Conservation (phyloP, 768 basidiomycete species). For the Calocybe indica region DNA sequence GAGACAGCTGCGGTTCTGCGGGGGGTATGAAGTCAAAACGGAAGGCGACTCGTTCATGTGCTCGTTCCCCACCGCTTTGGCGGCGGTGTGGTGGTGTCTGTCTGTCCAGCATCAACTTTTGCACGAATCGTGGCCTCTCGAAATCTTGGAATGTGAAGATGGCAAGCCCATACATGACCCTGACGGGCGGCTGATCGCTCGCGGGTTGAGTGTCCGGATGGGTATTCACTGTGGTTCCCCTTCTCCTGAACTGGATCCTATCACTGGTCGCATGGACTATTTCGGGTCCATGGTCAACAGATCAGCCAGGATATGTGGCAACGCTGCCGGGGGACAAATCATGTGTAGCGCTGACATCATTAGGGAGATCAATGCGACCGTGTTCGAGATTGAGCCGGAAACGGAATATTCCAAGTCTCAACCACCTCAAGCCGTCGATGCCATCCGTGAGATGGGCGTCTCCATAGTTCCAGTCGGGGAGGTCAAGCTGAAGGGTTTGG, state of each 20-base stretch:
- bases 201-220: constrained; percentile 94
- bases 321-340: constrained; percentile 89
- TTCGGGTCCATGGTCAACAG: constrained; percentile 96
- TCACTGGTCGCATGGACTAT: constrained; percentile 96
- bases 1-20: constrained; percentile 79
- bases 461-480: constrained; percentile 77
- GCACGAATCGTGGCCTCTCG: constrained; percentile 83
- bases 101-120: constrained; percentile 81
- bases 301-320: constrained; percentile 75
- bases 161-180: constrained; percentile 73
- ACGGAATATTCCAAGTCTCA: constrained; percentile 58
- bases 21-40: constrained; percentile 98
- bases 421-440: constrained; percentile 60
- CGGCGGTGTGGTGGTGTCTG: constrained; percentile 88
- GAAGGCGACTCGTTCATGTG: constrained; percentile 99
- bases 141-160: constrained; percentile 90
- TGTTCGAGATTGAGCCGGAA: constrained; percentile 47
- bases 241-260: constrained; percentile 84
- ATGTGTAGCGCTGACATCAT: constrained; percentile 86
- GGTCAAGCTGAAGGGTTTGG: constrained; percentile 89
- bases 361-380: constrained; percentile 66
- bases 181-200: constrained; percentile 62
- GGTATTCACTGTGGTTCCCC: constrained; percentile 93
- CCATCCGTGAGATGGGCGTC: constrained; percentile 67
- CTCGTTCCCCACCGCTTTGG: constrained; percentile 84